Evolutionary conservation across 345 rosid genomes (phyloP).

Genomic region (Gossypium bickii): DNA sequence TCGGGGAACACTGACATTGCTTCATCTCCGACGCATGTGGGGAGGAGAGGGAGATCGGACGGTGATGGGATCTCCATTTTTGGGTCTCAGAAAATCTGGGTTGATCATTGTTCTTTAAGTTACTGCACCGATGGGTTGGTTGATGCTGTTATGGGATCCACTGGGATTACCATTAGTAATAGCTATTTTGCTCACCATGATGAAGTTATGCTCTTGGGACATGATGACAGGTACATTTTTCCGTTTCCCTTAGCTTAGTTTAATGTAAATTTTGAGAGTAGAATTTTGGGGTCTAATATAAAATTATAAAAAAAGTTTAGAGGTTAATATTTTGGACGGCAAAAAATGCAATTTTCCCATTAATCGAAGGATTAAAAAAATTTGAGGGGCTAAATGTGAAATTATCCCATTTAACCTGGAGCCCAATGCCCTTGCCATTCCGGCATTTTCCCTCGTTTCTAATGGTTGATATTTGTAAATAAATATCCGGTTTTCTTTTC

Average conservation of each 20-base stretch:
- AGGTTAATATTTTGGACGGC: no score
- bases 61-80: constrained; percentile 88
- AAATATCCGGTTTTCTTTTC: no score
- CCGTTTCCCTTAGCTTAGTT: not conserved
- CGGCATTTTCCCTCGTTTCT: no score
- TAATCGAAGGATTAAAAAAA: no score
- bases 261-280: no score
- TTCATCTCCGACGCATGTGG: constrained; percentile 68
- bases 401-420: no score
- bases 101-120: constrained; percentile 81
- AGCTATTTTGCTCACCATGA: constrained; percentile 70
- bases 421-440: no score
- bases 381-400: no score
- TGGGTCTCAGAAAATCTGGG: constrained; percentile 74
- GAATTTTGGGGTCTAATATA: not conserved
- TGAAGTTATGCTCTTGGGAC: constrained; percentile 92
- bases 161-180: constrained; percentile 80
- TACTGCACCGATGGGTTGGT: constrained; percentile 75
- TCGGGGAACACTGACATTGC: constrained; percentile 69
- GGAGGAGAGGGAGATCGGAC: constrained; percentile 67
- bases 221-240: constrained; percentile 39
- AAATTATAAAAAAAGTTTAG: no score
- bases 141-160: constrained; percentile 87
- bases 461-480: no score
- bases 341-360: no score